Evolutionary conservation across 2,329 filamentous ascomycete species (phyloP).

Genomic region (Hypoxylon sp.): DNA sequence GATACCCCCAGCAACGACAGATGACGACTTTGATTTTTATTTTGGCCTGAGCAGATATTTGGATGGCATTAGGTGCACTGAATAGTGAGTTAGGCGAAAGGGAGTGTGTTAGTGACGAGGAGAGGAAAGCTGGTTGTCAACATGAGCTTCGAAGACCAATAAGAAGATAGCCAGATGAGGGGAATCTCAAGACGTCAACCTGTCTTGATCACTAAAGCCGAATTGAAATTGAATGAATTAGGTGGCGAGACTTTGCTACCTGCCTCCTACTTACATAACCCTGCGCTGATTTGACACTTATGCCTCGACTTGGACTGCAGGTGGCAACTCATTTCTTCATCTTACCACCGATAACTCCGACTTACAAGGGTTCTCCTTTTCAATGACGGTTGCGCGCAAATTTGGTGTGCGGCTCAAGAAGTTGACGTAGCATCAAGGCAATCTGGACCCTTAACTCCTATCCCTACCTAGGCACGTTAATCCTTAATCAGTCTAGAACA

Average conservation of each 20-base stretch:
- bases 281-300: neutral
- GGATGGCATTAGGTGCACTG: neutral
- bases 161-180: constrained; percentile 8
- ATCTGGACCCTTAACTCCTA: constrained; percentile 18
- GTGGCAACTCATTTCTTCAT: neutral
- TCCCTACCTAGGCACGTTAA: constrained; percentile 11
- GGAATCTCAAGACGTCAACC: constrained; percentile 5
- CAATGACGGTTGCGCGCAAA: constrained; percentile 4
- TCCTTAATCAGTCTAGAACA: constrained; percentile 22
- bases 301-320: neutral
- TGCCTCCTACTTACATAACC: neutral
- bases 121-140: constrained; percentile 3
- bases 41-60: constrained; percentile 11
- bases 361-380: constrained; percentile 7
- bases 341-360: constrained; percentile 40
- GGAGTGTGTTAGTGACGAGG: neutral
- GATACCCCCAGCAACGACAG: constrained; percentile 56
- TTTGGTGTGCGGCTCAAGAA: constrained; percentile 39
- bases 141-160: constrained; percentile 5
- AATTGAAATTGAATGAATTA: constrained; percentile 16
- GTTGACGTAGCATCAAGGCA: constrained; percentile 29
- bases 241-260: constrained; percentile 4
- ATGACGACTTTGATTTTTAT: constrained; percentile 35
- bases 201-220: constrained; percentile 6
- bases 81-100: constrained; percentile 16